phyloP scores from a whole-genome alignment of 1,284 basidiomycete species.

The Moesziomyces sp. region DNA sequence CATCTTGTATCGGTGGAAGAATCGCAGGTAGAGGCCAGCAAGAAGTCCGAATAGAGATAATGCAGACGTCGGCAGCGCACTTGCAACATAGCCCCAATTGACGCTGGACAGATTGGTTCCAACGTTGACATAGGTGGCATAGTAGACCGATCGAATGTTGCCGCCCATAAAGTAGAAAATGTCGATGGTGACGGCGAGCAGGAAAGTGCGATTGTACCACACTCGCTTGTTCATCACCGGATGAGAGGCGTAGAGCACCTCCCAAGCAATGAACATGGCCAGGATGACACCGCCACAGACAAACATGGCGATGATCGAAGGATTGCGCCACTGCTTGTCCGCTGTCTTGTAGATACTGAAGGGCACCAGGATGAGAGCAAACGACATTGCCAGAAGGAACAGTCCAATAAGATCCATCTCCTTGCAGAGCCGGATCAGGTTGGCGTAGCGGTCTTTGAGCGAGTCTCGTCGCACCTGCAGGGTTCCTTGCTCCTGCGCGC shows the following conservation, averaged over 20 bases:
- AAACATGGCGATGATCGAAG: slow-evolving; percentile 69
- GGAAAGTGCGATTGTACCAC: slow-evolving; percentile 66
- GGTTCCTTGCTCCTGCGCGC: slow-evolving; percentile 16
- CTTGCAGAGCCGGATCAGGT: slow-evolving; percentile 38
- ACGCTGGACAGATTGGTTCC: slow-evolving; percentile 50
- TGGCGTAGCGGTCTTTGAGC: slow-evolving; percentile 21
- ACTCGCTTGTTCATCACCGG: slow-evolving; percentile 69
- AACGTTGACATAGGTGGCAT: slow-evolving; percentile 68
- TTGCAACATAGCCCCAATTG: not conserved
- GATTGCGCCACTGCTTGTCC: slow-evolving; percentile 66
- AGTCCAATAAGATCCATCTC: slow-evolving; percentile 69
- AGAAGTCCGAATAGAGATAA: slow-evolving; percentile 61
- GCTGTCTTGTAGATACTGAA: slow-evolving; percentile 66
- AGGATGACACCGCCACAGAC: slow-evolving; percentile 68
- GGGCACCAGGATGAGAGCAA: slow-evolving; percentile 68
- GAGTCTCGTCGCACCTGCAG: slow-evolving; percentile 20
- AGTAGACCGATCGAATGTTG: slow-evolving; percentile 68
- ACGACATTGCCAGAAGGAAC: slow-evolving; percentile 37
- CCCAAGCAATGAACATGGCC: slow-evolving; percentile 68
- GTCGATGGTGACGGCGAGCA: slow-evolving; percentile 65
- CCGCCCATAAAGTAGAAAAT: slow-evolving; percentile 68
- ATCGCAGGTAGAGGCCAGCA: slow-evolving; percentile 69
- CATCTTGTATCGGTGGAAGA: slow-evolving; percentile 70
- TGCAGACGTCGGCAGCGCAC: slow-evolving; percentile 5
- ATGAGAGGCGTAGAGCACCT: slow-evolving; percentile 66